phyloP scores from a whole-genome alignment of 2,329 filamentous ascomycete genomes.

The Monilinia vaccinii-corymbosi region DNA sequence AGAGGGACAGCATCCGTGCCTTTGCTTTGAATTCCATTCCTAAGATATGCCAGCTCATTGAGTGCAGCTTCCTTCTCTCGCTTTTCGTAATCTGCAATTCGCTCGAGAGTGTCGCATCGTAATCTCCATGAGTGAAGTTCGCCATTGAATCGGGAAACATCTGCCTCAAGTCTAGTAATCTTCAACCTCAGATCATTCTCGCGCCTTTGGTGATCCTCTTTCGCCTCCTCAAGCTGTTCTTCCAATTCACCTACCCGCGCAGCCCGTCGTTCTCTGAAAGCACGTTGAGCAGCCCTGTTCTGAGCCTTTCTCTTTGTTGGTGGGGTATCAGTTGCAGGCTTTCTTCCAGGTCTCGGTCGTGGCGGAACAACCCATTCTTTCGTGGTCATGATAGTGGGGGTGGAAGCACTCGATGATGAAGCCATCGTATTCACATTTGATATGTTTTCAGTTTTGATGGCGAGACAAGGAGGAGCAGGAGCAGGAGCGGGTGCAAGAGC shows the following conservation, averaged over 20 bases:
- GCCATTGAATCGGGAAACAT: constrained; percentile 52
- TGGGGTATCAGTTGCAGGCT: constrained; percentile 87
- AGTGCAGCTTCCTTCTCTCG: constrained; percentile 35
- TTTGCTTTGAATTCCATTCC: constrained; percentile 25
- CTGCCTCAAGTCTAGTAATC: constrained; percentile 50
- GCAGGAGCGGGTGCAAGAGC: constrained; percentile 27
- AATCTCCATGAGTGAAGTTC: constrained; percentile 29
- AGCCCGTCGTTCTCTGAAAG: constrained; percentile 79
- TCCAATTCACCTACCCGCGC: constrained; percentile 73
- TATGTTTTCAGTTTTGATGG: constrained; percentile 26
- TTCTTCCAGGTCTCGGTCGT: constrained; percentile 80
- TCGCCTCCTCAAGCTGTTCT: constrained; percentile 54
- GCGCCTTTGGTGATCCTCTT: constrained; percentile 46
- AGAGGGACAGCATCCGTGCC: constrained; percentile 34
- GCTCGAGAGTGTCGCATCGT: constrained; percentile 28
- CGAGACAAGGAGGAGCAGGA: constrained; percentile 29
- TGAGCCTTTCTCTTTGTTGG: constrained; percentile 91
- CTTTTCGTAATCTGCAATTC: constrained; percentile 30
- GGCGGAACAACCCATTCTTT: constrained; percentile 83
- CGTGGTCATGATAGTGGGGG: constrained; percentile 53
- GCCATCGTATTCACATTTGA: constrained; percentile 18
- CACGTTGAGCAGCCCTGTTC: constrained; percentile 84
- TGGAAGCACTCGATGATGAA: constrained; percentile 29
- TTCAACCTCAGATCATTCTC: constrained; percentile 48
- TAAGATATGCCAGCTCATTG: constrained; percentile 32